Percentiles rank a stretch among this genome's conserved stretches.
Evolutionary conservation across 495 filamentous ascomycete genomes (phyloP).

Genomic region (Thozetella sp.): DNA sequence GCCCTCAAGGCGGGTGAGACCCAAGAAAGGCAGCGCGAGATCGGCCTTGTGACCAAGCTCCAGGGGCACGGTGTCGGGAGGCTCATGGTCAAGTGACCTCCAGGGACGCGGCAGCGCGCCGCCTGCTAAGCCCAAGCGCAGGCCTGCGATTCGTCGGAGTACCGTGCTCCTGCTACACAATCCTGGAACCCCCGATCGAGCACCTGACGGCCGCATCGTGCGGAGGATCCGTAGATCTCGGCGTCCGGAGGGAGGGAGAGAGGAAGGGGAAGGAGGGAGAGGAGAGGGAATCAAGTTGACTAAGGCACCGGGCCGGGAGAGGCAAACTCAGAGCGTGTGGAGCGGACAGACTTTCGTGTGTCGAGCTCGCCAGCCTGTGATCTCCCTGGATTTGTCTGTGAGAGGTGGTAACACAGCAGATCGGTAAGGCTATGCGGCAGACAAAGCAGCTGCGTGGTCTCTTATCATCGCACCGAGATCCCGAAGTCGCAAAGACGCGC

Average conservation of each 20-base stretch:
- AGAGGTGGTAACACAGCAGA: too few relatives aligned
- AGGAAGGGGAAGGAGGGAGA: background rate
- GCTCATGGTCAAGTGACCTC: background rate
- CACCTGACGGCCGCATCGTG: background rate
- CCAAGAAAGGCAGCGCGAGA: background rate
- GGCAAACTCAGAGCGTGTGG: too few relatives aligned
- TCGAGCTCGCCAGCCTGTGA: too few relatives aligned
- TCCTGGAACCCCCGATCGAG: background rate
- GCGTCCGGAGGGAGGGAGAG: background rate
- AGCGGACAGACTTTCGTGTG: too few relatives aligned
- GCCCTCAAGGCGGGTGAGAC: background rate
- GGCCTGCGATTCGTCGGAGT: background rate
- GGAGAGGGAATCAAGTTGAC: background rate
- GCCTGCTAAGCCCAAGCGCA: background rate
- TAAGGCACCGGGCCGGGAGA: background rate
- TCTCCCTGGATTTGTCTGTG: too few relatives aligned
- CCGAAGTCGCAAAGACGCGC: background rate
- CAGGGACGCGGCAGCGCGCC: background rate
- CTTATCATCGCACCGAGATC: conserved; percentile 5
- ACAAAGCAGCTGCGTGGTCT: background rate
- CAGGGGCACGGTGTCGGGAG: background rate
- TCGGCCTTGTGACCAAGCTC: background rate
- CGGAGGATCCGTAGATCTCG: background rate
- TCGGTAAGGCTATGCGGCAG: background rate
- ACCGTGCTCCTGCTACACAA: background rate